These are phyloP conservation scores for Tetracentron sinense DNA, from an alignment of 164 flowering plant genomes.

Conservation along the genomic window DNA sequence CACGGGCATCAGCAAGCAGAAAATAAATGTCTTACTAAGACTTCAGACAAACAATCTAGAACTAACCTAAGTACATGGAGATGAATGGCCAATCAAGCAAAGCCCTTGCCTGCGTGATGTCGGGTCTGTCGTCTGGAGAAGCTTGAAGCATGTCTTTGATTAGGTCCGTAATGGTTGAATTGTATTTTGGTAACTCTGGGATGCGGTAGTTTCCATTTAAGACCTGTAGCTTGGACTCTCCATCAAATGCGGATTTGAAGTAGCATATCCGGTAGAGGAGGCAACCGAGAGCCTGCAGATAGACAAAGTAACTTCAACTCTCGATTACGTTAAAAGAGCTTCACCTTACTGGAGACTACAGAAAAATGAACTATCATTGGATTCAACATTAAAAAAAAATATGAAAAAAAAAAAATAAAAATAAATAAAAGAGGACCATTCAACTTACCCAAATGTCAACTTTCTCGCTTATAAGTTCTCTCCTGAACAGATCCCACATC, in stretches of 20 bases:
- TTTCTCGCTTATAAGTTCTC: conserved; percentile 88
- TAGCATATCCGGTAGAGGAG: conserved; percentile 89
- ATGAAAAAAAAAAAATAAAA: background rate
- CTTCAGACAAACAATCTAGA: conserved; percentile 51
- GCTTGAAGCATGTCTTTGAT: conserved; percentile 90
- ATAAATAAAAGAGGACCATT: background rate
- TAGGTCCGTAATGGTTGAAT: conserved; percentile 54
- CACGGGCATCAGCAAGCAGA: conserved; percentile 28
- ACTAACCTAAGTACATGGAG: conserved; percentile 95
- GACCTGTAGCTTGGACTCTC: conserved; percentile 95
- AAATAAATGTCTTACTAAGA: conserved; percentile 25
- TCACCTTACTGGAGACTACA: background rate
- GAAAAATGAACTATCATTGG: background rate
- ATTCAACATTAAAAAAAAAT: too few species aligned
- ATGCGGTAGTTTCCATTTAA: conserved; percentile 96
- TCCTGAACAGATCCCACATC: conserved; percentile 98
- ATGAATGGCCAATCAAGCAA: conserved; percentile 96
- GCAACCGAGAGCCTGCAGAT: conserved; percentile 90
- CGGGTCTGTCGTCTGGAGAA: conserved; percentile 91
- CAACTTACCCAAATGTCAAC: conserved; percentile 97
- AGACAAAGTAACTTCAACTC: conserved; percentile 8
- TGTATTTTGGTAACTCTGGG: conserved; percentile 85
- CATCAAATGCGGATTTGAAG: conserved; percentile 95
- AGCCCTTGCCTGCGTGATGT: conserved; percentile 99
- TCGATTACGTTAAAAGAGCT: background rate